phyloP scores from a whole-genome alignment of 106 monocot genomes.

The Chionographis japonica region DNA sequence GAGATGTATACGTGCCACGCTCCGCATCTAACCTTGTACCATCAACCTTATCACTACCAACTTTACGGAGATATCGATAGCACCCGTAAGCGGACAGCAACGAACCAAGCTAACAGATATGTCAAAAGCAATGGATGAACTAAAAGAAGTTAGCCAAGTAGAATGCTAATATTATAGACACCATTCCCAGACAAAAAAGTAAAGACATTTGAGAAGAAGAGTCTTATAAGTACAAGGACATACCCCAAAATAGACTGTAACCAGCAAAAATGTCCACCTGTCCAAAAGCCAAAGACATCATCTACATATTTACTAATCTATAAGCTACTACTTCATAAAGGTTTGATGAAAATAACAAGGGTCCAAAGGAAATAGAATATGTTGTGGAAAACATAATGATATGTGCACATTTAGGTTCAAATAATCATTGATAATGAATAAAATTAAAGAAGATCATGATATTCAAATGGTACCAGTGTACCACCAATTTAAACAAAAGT shows the following conservation, averaged over 20 bases:
- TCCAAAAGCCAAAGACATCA: conserved; percentile 7
- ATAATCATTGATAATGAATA: no score
- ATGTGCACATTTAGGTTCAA: no score
- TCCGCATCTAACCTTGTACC: conserved; percentile 42
- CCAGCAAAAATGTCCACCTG: conserved; percentile 94
- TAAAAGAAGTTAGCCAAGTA: not conserved
- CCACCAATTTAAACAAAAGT: no score
- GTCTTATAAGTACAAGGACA: conserved; percentile 14
- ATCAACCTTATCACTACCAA: conserved; percentile 15
- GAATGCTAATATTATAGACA: not conserved
- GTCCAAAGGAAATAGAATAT: no score
- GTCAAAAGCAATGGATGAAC: not conserved
- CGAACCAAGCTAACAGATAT: conserved; percentile 62
- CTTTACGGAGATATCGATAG: conserved; percentile 36
- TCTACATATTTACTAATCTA: no score
- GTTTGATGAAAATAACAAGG: no score
- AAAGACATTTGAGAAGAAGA: not conserved
- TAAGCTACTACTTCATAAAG: no score
- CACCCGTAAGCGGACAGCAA: conserved; percentile 80
- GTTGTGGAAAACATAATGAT: no score
- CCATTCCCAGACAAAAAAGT: not conserved
- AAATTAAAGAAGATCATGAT: no score
- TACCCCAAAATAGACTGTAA: conserved; percentile 94
- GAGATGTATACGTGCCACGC: conserved; percentile 27
- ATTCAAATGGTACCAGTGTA: no score